Base-by-base conservation (phyloP, 73 alveolate genomes). In the Tetrahymena elliotti region DNA sequence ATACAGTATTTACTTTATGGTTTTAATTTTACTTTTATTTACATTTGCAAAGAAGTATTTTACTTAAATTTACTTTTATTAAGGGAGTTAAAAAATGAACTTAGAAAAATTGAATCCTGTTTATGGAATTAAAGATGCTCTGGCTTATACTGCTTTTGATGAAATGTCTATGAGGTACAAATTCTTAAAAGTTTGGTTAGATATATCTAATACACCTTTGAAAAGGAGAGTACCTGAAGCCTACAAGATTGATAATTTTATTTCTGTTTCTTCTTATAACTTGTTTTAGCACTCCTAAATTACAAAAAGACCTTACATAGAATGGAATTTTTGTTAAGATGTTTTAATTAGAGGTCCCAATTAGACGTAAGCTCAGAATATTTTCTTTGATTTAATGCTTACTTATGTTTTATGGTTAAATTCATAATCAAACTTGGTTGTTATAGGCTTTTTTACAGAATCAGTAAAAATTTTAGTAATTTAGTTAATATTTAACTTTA, bases 231-330 rank as follows among this genome's bases (percentile, higher is more conserved):
- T 94, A 0, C 96, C 96, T n/a, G 93, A 39, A 33, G 82, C 92
- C 84, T 94, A 94, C 52, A 18, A 84, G 84, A 93, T 94, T 34
- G 82, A 68, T 68, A 94, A 94, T 5, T 84, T 94, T 33, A 35
- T 84, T 35, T 38, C 95, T 16, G 93, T 88, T 10, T 94, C 95
- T 15, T 53, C 94, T 35, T 84, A 94, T 52, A 40, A 94, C 84
- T 38, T 94, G 11, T 94, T 94, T 52, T 94, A 94, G 37, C 93
- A 94, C 92, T 93, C 96, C 33, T 88, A 88, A 84, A 93, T 94
- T 36, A 84, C 93, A n/a, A 88, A 94, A 31, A 52, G 96, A 94
- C 93, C 96, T 41, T 94, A 94, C 84, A 94, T 94, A 9, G 96
- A 94, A 88, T 94, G 96, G 96, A 31, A 93, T 92, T 34, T 94